These are phyloP conservation scores for Eremochloa ophiuroides DNA, from an alignment of 176 grass and related monocot genomes.

Conservation along the genomic window DNA sequence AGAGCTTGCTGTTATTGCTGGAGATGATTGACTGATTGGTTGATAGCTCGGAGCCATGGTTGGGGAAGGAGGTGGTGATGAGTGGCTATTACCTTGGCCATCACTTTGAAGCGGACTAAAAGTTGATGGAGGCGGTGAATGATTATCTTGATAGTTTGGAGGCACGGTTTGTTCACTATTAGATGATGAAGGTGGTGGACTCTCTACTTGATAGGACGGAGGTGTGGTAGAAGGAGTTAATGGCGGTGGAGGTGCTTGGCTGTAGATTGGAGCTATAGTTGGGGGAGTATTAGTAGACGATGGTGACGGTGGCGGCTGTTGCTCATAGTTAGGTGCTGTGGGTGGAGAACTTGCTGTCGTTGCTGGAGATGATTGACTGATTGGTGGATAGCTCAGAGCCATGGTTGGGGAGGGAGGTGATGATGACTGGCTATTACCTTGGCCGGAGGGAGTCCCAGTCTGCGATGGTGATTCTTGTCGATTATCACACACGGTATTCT, in stretches of 20 bases:
- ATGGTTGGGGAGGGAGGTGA: neutral
- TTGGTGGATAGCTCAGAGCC: neutral
- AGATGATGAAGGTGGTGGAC: accelerated
- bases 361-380: neutral
- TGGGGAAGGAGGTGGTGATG: neutral
- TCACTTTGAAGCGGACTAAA: too few species aligned
- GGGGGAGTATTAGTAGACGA: neutral
- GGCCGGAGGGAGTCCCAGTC: neutral
- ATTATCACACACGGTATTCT: neutral
- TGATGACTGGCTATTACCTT: slow-evolving; percentile 15
- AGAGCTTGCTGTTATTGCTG: neutral
- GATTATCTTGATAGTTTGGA: too few species aligned
- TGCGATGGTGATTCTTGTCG: neutral
- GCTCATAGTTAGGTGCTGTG: neutral
- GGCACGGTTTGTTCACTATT: too few species aligned
- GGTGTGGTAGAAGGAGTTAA: neutral
- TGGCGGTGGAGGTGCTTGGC: neutral
- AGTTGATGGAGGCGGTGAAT: too few species aligned
- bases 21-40: neutral
- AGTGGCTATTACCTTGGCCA: slow-evolving; percentile 11
- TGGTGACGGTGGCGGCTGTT: neutral
- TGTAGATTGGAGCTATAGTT: neutral
- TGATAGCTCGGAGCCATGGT: neutral
- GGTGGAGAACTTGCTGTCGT: neutral
- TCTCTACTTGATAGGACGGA: neutral